Conservation (phyloP, 495 filamentous ascomycete genomes). For the Penicillium bovifimosum region DNA sequence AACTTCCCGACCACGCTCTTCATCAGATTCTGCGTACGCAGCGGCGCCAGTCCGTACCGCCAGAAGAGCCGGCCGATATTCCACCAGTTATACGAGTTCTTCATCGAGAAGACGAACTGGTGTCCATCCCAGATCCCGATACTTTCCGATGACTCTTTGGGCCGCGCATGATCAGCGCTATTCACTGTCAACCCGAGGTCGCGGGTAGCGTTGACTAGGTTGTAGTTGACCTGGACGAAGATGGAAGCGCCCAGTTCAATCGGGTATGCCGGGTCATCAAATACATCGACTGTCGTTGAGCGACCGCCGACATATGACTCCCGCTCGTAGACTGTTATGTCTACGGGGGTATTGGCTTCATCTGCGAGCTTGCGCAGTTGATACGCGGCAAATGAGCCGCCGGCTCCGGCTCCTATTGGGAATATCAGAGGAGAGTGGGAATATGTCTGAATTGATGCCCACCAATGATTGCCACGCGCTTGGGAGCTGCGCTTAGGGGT, state of each 20-base stretch:
- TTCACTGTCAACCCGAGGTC: slow-evolving; percentile 59
- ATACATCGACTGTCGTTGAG: slow-evolving; percentile 80
- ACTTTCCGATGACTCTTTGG: slow-evolving; percentile 35
- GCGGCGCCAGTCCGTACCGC: slow-evolving; percentile 78
- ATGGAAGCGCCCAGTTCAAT: slow-evolving; percentile 90
- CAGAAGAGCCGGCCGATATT: slow-evolving; percentile 71
- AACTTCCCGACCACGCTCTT: slow-evolving; percentile 67
- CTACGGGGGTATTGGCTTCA: slow-evolving; percentile 46
- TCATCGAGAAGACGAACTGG: slow-evolving; percentile 62
- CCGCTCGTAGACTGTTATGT: slow-evolving; percentile 88
- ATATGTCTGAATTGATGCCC: slow-evolving; percentile 7
- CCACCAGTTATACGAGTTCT: slow-evolving; percentile 66
- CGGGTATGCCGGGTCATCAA: slow-evolving; percentile 60
- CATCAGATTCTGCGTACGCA: slow-evolving; percentile 68
- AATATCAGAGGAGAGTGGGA: not conserved
- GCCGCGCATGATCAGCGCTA: slow-evolving; percentile 26
- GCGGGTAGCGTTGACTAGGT: slow-evolving; percentile 68
- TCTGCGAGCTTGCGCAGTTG: slow-evolving; percentile 66
- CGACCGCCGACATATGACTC: slow-evolving; percentile 77
- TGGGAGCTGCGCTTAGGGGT: slow-evolving; percentile 19
- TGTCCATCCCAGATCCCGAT: slow-evolving; percentile 86
- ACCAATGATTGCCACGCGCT: slow-evolving; percentile 47
- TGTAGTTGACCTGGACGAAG: slow-evolving; percentile 82
- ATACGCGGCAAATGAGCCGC: slow-evolving; percentile 81
- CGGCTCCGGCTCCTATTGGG: slow-evolving; percentile 79